Evolutionary conservation across 345 rosid genomes (phyloP), one percentile per base, ranked within the genome.

Genomic region (Kernera saxatilis): DNA sequence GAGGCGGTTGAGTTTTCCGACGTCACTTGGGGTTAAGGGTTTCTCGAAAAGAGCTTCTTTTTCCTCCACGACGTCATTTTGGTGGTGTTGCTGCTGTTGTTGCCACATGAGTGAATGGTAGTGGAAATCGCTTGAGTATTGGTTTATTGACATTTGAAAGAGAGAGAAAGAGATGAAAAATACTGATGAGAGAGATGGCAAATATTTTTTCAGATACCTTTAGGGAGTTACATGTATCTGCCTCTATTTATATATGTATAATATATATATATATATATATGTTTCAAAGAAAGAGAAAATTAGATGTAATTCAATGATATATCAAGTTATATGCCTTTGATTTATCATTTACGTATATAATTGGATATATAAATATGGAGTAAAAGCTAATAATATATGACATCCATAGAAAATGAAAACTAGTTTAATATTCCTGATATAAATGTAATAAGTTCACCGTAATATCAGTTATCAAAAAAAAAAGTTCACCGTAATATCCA

Each of bases 1-100:
- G 1, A 91, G 79, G 43, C 97, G 87, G 84, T 91, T 91, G 15
- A 91, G 93, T 78, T 91, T 89, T 1, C 97, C 97, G 4, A 91
- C 97, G 69, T 91, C 97, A 54, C 96, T 89, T 0, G 97, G 97
- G 0, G 97, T 91, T 32, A 91, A 81, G 49, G 90, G 87, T 60
- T 91, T 91, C 71, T 91, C 90, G 75, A 91, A 91, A 82, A 91
- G 83, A 52, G 87, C 77, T 58, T 84, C 88, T 15, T 81, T 78
- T 2, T 73, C 82, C 4, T 75, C 75, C 0, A 67, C 76, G 46
- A 71, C 70, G 4, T 82, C 78, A 50, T 60, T 73, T 45, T 68
- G 81, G 12, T 68, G 33, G 0, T 56, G 77, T 51, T 49, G 73
- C 17, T 76, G 77, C 17, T 78, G 82, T 13, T 77, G 87, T 15